A percentile compares a stretch with the other conserved stretches of the same genome.
phyloP scores from a whole-genome alignment of 768 basidiomycete species.

The Lactarius hengduanensis region DNA sequence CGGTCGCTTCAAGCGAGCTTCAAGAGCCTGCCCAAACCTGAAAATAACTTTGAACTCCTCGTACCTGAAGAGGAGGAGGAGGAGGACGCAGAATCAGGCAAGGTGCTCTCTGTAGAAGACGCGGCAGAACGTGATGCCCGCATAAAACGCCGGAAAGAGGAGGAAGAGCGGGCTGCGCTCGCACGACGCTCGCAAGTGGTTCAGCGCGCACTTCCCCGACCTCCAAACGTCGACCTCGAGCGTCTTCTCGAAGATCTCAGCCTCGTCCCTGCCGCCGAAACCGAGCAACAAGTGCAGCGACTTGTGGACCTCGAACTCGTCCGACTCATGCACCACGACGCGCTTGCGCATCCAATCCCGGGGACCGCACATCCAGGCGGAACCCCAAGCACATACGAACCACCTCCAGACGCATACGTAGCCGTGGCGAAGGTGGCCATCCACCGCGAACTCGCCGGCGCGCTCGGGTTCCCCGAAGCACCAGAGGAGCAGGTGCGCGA shows the following conservation, averaged over 20 bases:
- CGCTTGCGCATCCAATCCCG: conserved; percentile 82
- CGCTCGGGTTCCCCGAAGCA: conserved; percentile 85
- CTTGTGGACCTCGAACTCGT: conserved; percentile 79
- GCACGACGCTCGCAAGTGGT: conserved; percentile 81
- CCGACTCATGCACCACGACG: conserved; percentile 80
- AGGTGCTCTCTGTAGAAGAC: conserved; percentile 67
- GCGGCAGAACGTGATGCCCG: conserved; percentile 89
- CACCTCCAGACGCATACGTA: conserved; percentile 77
- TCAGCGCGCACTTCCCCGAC: conserved; percentile 81
- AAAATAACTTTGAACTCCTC: conserved; percentile 96
- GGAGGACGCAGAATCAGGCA: conserved; percentile 39
- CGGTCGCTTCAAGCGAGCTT: conserved; percentile 80
- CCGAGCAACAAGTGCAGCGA: conserved; percentile 40
- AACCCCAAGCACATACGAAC: conserved; percentile 62
- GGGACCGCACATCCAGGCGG: conserved; percentile 80
- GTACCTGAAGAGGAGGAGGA: conserved; percentile 80
- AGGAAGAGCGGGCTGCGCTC: conserved; percentile 76
- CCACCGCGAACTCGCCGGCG: conserved; percentile 73
- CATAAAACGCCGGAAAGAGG: conserved; percentile 60
- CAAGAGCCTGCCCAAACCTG: conserved; percentile 80
- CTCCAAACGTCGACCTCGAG: conserved; percentile 74
- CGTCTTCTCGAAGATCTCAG: conserved; percentile 59
- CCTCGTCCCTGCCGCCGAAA: conserved; percentile 43
- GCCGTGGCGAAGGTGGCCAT: conserved; percentile 67
- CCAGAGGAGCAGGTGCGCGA: conserved; percentile 75